phyloP scores from a whole-genome alignment of 768 basidiomycete genomes.

The Russula lepida region DNA sequence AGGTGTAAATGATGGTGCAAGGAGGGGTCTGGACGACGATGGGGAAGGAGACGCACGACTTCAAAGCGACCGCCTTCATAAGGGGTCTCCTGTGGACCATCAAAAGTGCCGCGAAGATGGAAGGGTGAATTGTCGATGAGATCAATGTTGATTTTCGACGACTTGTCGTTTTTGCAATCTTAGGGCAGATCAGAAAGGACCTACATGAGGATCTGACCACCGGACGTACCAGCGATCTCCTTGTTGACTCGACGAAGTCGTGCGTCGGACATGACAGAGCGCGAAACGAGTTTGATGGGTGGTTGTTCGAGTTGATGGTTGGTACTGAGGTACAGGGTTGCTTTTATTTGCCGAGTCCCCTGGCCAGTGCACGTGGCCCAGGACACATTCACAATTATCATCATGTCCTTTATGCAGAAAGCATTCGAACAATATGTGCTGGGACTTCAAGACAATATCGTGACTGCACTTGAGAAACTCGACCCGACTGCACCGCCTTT shows the following conservation, averaged over 20 bases:
- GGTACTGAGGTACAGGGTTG: constrained; percentile 14
- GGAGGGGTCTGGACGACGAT: background rate
- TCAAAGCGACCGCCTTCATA: constrained; percentile 89
- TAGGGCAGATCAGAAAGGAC: background rate
- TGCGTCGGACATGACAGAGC: constrained; percentile 43
- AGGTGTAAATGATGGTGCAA: background rate
- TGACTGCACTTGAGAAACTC: constrained; percentile 64
- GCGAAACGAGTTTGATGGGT: background rate
- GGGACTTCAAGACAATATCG: constrained; percentile 71
- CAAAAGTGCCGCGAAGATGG: constrained; percentile 86
- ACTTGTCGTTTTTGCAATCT: constrained; percentile 96
- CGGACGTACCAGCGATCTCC: constrained; percentile 72
- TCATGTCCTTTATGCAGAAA: constrained; percentile 49
- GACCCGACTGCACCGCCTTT: constrained; percentile 66
- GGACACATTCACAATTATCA: background rate
- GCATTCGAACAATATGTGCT: constrained; percentile 72
- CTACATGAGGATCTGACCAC: background rate
- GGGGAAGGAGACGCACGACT: constrained; percentile 52
- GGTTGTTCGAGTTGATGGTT: background rate
- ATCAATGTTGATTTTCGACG: constrained; percentile 77
- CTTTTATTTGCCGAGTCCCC: background rate
- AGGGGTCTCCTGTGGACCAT: constrained; percentile 87
- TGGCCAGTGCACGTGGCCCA: background rate
- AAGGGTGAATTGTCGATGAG: constrained; percentile 85
- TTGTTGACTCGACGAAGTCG: constrained; percentile 86